These are phyloP conservation scores for Penicillium arizonense DNA, from an alignment of 495 filamentous ascomycete genomes.

Conservation along the genomic window DNA sequence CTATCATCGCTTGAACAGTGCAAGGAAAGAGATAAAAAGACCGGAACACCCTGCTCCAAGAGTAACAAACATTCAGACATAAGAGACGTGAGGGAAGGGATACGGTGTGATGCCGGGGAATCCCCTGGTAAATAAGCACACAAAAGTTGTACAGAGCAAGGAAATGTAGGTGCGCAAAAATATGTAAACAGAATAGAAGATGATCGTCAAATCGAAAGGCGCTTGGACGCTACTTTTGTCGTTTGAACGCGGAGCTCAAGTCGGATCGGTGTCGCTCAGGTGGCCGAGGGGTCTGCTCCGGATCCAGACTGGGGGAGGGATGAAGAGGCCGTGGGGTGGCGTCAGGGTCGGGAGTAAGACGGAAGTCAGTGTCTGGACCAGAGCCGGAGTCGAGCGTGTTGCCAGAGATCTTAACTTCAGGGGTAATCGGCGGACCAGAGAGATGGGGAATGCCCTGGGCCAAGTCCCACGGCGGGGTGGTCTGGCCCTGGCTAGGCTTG, in stretches of 20 bases:
- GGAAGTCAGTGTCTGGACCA: conserved; percentile 24
- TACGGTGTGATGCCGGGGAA: conserved; percentile 1
- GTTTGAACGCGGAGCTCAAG: conserved; percentile 9
- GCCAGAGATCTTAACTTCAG: conserved; percentile 22
- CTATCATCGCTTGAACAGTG: not conserved
- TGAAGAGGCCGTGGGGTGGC: conserved; percentile 40
- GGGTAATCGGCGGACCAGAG: conserved; percentile 25
- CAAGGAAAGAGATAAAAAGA: not conserved
- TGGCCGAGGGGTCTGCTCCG: conserved; percentile 68
- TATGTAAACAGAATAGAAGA: conserved; percentile 12
- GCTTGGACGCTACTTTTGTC: conserved; percentile 3
- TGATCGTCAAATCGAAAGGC: not conserved
- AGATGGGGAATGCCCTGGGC: not conserved
- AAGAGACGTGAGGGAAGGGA: conserved; percentile 28
- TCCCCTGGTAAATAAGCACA: conserved; percentile 8
- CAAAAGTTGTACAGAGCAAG: conserved; percentile 16
- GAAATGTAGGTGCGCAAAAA: conserved; percentile 12
- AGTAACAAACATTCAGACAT: conserved; percentile 20
- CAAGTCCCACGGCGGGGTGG: conserved; percentile 34
- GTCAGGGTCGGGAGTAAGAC: conserved; percentile 32
- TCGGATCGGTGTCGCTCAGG: conserved; percentile 67
- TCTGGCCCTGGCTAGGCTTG: conserved; percentile 25
- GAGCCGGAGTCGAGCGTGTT: conserved; percentile 11
- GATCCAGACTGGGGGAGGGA: conserved; percentile 40
- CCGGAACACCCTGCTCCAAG: conserved; percentile 28